Base-by-base conservation (phyloP, 257 asterid species). In the Craterostigma plantagineum region DNA sequence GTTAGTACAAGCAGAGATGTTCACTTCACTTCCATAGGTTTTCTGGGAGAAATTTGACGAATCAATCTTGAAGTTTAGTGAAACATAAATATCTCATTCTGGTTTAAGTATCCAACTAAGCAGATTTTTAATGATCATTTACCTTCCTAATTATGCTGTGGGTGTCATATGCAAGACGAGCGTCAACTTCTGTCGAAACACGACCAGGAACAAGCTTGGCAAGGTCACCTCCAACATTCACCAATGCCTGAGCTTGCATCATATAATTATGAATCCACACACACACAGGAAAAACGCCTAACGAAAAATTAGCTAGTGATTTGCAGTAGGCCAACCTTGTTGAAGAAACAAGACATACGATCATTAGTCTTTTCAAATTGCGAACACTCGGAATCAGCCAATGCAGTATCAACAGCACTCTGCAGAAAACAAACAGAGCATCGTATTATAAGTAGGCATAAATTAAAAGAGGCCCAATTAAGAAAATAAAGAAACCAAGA, bases 121-220 rank as follows among this genome's bases (percentile, higher is more conserved):
- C 17, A 18, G 17, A 33, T 34, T 27, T 17, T 8, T 34, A 18
- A 44, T 33, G 44, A 35, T 39, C 2, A 12, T 30, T 53, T 35
- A 90, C 95, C 99, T 77, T 90, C 18, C 46, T 56, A 55, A 83
- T 69, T 57, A 79, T 83, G 48, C 67, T 81, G 9, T 65, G 72
- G 4, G 81, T 83, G 61, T 90, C 99, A 55, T 79, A 79, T 35
- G 99, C 95, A 52, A 90, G 78, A 59, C 94, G 94, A 52, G 93
- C 95, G 68, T 90, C 99, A 3, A 90, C 79, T 75, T 90, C 95
- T 39, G 99, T 83, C 56, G 95, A 90, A 69, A 90, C 95, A 53
- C 94, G 81, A 52, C 99, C 99, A 46, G 99, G 99, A 17, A 90
- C 95, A 41, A 83, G 83, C 70, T 62, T 77, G 55, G 84, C 84